Evolutionary conservation across 169 alveolate genomes (phyloP).

Genomic region (Plasmodium berghei): DNA sequence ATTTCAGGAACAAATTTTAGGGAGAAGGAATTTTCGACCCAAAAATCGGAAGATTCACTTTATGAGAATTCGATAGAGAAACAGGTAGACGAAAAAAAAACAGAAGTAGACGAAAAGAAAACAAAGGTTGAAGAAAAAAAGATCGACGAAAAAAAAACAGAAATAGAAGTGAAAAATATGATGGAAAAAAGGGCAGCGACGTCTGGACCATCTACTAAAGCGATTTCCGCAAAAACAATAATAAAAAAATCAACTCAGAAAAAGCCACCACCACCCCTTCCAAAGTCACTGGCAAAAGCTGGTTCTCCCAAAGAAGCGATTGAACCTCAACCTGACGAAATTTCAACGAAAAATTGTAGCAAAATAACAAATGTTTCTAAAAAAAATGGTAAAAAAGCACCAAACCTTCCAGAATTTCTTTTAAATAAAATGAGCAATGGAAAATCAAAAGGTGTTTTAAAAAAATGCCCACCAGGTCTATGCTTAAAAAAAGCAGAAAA

Average conservation of each 20-base stretch:
- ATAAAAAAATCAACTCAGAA: constrained; percentile 1
- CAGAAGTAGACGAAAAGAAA: not conserved
- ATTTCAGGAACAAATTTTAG: too few species aligned
- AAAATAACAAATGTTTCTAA: constrained; percentile 1
- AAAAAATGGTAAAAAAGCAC: constrained; percentile 67
- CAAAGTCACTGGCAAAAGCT: constrained; percentile 20
- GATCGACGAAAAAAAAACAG: not conserved
- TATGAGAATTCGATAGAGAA: not conserved
- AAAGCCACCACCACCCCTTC: constrained; percentile 74
- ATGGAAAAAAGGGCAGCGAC: constrained; percentile 14
- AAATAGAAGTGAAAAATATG: not conserved
- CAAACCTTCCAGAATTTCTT: constrained; percentile 41
- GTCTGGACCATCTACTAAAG: too few species aligned
- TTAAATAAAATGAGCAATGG: constrained; percentile 27
- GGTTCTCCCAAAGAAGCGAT: not conserved
- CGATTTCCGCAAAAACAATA: too few species aligned
- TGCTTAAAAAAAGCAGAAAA: constrained; percentile 17
- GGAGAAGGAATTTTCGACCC: too few species aligned
- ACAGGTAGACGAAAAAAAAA: not conserved
- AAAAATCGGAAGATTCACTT: too few species aligned
- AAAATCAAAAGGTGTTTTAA: constrained; percentile 36
- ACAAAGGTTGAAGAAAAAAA: not conserved
- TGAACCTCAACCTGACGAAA: constrained; percentile 8
- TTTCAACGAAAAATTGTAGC: not conserved
- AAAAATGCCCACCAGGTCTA: constrained; percentile 61